These are phyloP conservation scores for Tetrapyrgos nigripes DNA, from an alignment of 1,284 basidiomycete genomes.

Conservation along the genomic window DNA sequence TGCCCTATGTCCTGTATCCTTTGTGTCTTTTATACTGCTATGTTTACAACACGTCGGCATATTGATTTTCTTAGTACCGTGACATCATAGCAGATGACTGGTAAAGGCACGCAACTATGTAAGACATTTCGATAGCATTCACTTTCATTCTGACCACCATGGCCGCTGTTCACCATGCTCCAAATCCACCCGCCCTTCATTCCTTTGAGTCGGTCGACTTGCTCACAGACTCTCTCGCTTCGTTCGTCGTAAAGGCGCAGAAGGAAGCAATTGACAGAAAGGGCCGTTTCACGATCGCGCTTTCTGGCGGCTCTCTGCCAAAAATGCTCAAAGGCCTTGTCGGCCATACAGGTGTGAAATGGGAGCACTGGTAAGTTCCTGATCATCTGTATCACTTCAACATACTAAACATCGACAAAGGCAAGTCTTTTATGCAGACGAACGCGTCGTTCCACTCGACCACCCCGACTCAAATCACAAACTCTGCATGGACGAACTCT, in stretches of 20 bases:
- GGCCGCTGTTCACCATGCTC: slow-evolving; percentile 47
- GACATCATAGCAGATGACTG: not conserved
- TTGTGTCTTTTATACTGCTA: not conserved
- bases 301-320: slow-evolving; percentile 94
- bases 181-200: slow-evolving; percentile 76
- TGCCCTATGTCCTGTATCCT: slow-evolving; percentile 1
- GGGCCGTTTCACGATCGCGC: slow-evolving; percentile 89
- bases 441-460: slow-evolving; percentile 94
- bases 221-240: slow-evolving; percentile 73
- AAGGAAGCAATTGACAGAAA: slow-evolving; percentile 89
- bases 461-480: slow-evolving; percentile 92
- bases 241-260: slow-evolving; percentile 89
- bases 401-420: slow-evolving; percentile 47
- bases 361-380: slow-evolving; percentile 89
- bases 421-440: slow-evolving; percentile 98
- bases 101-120: not conserved
- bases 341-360: slow-evolving; percentile 78
- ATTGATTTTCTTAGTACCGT: slow-evolving; percentile 1
- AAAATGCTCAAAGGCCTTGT: slow-evolving; percentile 84
- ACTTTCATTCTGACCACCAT: slow-evolving; percentile 3
- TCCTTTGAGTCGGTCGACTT: slow-evolving; percentile 68
- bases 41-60: not conserved
- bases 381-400: not conserved
- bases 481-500: slow-evolving; percentile 80
- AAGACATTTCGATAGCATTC: too few relatives aligned